Evolutionary conservation across 768 basidiomycete species (phyloP).

Genomic region (Sistotremastrum suecicum): DNA sequence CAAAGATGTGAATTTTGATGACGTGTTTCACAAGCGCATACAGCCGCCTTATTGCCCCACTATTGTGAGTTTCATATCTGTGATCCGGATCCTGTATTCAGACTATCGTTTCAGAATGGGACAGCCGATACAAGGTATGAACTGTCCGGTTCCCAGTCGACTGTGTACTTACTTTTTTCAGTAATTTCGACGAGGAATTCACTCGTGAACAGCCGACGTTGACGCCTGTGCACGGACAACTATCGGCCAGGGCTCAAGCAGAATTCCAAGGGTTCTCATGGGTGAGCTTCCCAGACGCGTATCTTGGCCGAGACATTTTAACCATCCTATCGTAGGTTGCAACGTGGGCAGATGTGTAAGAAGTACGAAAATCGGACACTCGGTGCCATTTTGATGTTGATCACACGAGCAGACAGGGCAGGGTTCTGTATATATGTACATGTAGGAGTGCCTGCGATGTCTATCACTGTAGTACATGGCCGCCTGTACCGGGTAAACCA

Average conservation of each 20-base stretch:
- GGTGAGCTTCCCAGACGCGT: constrained; percentile 25
- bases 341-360: constrained; percentile 24
- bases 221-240: constrained; percentile 91
- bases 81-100: not conserved
- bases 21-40: constrained; percentile 93
- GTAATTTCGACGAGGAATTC: constrained; percentile 95
- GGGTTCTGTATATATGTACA: too few species aligned
- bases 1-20: constrained; percentile 95
- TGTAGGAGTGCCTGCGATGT: not conserved
- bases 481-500: constrained; percentile 59
- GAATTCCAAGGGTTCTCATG: constrained; percentile 98
- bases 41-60: constrained; percentile 96
- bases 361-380: not conserved
- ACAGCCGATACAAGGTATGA: constrained; percentile 55
- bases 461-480: constrained; percentile 11
- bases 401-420: too few species aligned
- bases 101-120: constrained; percentile 41
- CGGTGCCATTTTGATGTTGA: too few species aligned
- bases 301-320: too few species aligned
- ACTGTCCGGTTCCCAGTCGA: not conserved
- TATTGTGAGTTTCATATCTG: constrained; percentile 45
- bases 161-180: not conserved
- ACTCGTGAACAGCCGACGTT: constrained; percentile 93
- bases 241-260: constrained; percentile 79
- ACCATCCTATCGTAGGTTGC: constrained; percentile 15